Conservation (phyloP, 2,329 filamentous ascomycete genomes). For the Cladosporium velox region DNA sequence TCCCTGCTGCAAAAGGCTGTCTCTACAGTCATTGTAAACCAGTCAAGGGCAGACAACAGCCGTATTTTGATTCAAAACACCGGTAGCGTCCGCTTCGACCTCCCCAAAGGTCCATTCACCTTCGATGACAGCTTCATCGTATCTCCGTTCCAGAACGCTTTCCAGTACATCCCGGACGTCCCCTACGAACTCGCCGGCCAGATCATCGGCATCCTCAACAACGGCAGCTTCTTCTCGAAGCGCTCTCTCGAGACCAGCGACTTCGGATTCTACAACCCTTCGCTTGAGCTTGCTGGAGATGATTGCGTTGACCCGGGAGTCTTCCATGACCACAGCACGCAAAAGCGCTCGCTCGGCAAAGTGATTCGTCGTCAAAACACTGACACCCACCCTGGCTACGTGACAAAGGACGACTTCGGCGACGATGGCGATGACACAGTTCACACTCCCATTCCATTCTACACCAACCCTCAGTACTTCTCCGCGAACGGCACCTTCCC, state of each 20-base stretch:
- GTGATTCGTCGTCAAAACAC: slow-evolving; percentile 53
- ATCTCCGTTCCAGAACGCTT: slow-evolving; percentile 56
- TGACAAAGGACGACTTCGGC: slow-evolving; percentile 60
- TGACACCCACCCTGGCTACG: slow-evolving; percentile 52
- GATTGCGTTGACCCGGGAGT: slow-evolving; percentile 53
- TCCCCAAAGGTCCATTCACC: slow-evolving; percentile 65
- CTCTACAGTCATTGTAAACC: slow-evolving; percentile 54
- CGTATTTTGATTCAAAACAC: slow-evolving; percentile 63
- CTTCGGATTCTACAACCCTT: slow-evolving; percentile 40
- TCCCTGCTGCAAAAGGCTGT: slow-evolving; percentile 55
- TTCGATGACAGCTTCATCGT: slow-evolving; percentile 57
- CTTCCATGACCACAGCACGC: slow-evolving; percentile 33
- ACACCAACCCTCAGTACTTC: slow-evolving; percentile 51
- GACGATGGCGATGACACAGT: slow-evolving; percentile 58
- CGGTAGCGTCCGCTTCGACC: slow-evolving; percentile 62
- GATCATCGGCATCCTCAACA: slow-evolving; percentile 49
- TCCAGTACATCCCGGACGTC: slow-evolving; percentile 57
- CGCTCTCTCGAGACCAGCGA: slow-evolving; percentile 34
- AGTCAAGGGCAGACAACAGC: slow-evolving; percentile 51
- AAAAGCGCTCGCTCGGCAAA: slow-evolving; percentile 41
- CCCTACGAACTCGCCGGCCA: slow-evolving; percentile 51
- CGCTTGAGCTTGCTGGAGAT: slow-evolving; percentile 42
- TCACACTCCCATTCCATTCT: slow-evolving; percentile 52
- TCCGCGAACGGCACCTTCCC: slow-evolving; percentile 54
- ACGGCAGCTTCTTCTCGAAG: slow-evolving; percentile 42